Evolutionary conservation across 2,329 filamentous ascomycete species (phyloP).

Genomic region (Sporothrix pallida): DNA sequence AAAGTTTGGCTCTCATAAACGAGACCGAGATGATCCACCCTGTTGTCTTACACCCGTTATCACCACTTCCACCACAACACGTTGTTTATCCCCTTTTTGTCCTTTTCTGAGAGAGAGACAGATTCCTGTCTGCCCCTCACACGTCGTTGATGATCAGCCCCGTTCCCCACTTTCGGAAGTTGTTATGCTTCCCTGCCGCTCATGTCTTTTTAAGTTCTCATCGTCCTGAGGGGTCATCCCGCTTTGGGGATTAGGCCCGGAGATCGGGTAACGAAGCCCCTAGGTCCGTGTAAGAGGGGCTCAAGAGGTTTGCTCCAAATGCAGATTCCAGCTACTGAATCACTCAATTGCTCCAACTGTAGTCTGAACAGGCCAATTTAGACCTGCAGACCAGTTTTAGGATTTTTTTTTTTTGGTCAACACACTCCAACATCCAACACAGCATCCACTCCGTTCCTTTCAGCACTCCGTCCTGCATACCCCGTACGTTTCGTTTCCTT

Average conservation of each 20-base stretch:
- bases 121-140: too few relatives aligned
- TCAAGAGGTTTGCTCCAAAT: too few relatives aligned
- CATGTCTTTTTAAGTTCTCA: slow-evolving; percentile 8
- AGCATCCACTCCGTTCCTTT: neutral
- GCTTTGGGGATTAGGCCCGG: neutral
- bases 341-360: neutral
- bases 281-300: neutral
- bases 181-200: slow-evolving; percentile 8
- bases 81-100: neutral
- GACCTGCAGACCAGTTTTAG: neutral
- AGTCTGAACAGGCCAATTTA: neutral
- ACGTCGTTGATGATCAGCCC: neutral
- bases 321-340: neutral
- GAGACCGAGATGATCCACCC: neutral
- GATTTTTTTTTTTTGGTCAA: neutral
- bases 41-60: neutral
- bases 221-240: neutral
- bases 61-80: neutral
- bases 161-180: slow-evolving; percentile 1
- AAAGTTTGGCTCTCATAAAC: neutral
- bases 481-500: neutral
- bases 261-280: slow-evolving; percentile 15
- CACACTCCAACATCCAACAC: too few relatives aligned
- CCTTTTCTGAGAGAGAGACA: too few relatives aligned
- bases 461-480: neutral